A percentile compares a stretch with the other conserved stretches of the same genome.
Conservation (phyloP, 2,329 filamentous ascomycete species). For the Stemphylium vesicarium region DNA sequence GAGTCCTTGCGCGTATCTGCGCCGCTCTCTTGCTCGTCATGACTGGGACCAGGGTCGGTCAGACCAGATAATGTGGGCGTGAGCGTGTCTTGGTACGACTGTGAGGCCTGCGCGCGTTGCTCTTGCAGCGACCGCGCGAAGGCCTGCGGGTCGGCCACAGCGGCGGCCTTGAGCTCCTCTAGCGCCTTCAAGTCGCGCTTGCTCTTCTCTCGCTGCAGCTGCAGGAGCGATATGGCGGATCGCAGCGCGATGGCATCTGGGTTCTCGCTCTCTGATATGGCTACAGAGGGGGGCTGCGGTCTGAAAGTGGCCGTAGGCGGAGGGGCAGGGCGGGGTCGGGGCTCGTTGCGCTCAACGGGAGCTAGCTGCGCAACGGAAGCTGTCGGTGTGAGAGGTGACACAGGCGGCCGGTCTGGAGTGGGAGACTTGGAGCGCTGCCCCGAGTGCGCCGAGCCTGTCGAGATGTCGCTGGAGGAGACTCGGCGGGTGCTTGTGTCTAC, state of each 20-base stretch:
- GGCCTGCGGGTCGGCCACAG: conserved; percentile 71
- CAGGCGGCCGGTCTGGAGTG: conserved; percentile 47
- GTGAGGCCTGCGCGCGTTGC: conserved; percentile 57
- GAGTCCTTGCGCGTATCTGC: conserved; percentile 40
- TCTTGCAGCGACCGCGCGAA: conserved; percentile 73
- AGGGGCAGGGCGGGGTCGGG: conserved; percentile 34
- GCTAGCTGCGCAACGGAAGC: conserved; percentile 44
- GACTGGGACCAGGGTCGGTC: conserved; percentile 36
- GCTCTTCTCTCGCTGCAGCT: conserved; percentile 82
- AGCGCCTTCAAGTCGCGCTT: conserved; percentile 75
- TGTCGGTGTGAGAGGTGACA: conserved; percentile 51
- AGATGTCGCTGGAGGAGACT: conserved; percentile 34
- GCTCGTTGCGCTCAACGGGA: conserved; percentile 33
- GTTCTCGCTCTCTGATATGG: conserved; percentile 64
- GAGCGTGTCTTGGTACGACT: conserved; percentile 40
- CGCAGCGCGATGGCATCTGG: conserved; percentile 87
- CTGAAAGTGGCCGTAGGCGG: conserved; percentile 48
- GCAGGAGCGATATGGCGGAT: conserved; percentile 83
- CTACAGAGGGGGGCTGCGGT: conserved; percentile 51
- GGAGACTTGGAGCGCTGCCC: conserved; percentile 36
- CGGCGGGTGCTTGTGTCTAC: conserved; percentile 38
- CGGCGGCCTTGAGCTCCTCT: conserved; percentile 71
- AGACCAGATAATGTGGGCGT: conserved; percentile 47
- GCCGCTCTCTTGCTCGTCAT: conserved; percentile 24
- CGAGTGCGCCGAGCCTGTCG: conserved; percentile 27